Percentiles rank a stretch among this genome's conserved stretches.
Evolutionary conservation across 345 rosid species (phyloP).

Genomic region (Cardamine chenopodiifolia): DNA sequence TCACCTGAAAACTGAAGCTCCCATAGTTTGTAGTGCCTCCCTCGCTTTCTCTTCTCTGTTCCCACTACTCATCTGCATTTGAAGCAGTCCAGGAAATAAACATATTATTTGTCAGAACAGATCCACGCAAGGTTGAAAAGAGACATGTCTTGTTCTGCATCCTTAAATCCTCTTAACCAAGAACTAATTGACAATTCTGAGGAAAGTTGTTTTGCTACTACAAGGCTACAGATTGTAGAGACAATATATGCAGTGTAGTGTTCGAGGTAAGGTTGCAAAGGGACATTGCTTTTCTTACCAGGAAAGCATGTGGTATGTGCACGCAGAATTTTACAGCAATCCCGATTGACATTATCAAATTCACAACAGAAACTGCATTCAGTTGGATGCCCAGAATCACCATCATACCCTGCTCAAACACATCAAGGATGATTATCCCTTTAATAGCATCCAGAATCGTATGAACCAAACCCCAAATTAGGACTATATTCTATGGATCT

Average conservation of each 20-base stretch:
- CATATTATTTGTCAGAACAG: conserved; percentile 1
- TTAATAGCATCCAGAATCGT: conserved; percentile 10
- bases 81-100: conserved; percentile 22
- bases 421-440: conserved; percentile 25
- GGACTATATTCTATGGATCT: conserved; percentile 6
- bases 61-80: conserved; percentile 74
- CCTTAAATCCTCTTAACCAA: conserved; percentile 17
- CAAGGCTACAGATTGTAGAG: conserved; percentile 11
- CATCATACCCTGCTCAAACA: conserved; percentile 80
- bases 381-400: conserved; percentile 85
- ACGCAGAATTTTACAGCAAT: conserved; percentile 95
- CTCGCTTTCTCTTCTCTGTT: conserved; percentile 68
- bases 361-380: conserved; percentile 94
- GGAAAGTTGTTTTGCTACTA: conserved; percentile 16
- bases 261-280: conserved; percentile 29
- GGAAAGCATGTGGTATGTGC: conserved; percentile 84
- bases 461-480: conserved; percentile 20
- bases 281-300: conserved; percentile 57
- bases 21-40: conserved; percentile 87
- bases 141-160: conserved; percentile 21
- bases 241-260: conserved; percentile 22
- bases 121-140: conserved; percentile 10
- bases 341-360: conserved; percentile 93
- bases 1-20: conserved; percentile 98
- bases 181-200: background rate